Conservation (phyloP, 2,329 filamentous ascomycete genomes). For the Rutstroemia sp. region DNA sequence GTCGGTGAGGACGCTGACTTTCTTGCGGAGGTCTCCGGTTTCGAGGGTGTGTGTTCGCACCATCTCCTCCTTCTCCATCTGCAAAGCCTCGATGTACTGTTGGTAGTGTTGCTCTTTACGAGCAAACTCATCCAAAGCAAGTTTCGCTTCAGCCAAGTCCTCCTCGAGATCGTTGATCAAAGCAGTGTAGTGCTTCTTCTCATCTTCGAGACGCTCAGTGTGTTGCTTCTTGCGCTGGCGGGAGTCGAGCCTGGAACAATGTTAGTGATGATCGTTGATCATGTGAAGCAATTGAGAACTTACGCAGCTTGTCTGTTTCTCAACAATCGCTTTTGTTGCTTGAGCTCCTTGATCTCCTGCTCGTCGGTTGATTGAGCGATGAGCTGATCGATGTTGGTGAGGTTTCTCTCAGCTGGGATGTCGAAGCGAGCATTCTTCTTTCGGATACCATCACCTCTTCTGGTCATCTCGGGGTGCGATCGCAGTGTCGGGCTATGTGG, state of each 20-base stretch:
- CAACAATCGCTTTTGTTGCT: constrained; percentile 93
- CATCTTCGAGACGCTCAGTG: constrained; percentile 91
- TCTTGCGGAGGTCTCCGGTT: constrained; percentile 85
- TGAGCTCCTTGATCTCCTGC: constrained; percentile 92
- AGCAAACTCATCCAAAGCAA: constrained; percentile 63
- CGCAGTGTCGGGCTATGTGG: constrained; percentile 60
- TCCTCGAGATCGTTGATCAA: constrained; percentile 75
- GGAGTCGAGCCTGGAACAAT: constrained; percentile 68
- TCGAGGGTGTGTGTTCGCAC: constrained; percentile 83
- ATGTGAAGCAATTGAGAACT: constrained; percentile 33
- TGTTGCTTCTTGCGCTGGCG: constrained; percentile 97
- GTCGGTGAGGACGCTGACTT: constrained; percentile 74
- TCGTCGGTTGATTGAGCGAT: constrained; percentile 85
- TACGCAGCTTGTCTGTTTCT: constrained; percentile 96
- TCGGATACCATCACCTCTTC: constrained; percentile 55
- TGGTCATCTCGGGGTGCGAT: constrained; percentile 64
- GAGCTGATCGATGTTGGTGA: constrained; percentile 89
- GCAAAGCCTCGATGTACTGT: constrained; percentile 68
- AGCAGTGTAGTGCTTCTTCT: constrained; percentile 85
- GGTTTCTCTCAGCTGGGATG: constrained; percentile 86
- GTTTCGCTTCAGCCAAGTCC: constrained; percentile 59
- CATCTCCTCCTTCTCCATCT: constrained; percentile 86
- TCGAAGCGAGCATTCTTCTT: constrained; percentile 99
- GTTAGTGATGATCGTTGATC: constrained; percentile 19
- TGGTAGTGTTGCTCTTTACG: constrained; percentile 68